phyloP scores from a whole-genome alignment of 2,329 filamentous ascomycete genomes.

The Drechslera avenae region DNA sequence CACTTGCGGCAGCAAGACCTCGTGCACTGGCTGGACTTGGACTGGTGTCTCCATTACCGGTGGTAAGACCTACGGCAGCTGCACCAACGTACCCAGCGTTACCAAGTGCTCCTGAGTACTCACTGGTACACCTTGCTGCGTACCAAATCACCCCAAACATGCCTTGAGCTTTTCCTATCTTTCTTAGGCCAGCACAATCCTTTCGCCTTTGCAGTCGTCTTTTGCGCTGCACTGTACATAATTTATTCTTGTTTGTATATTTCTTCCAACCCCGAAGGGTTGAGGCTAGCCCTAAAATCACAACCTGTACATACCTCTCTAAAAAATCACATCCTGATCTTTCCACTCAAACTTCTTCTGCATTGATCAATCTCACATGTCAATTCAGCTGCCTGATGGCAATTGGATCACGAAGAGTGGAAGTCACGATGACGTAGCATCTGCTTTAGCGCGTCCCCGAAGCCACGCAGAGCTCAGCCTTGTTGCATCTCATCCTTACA shows the following conservation, averaged over 20 bases:
- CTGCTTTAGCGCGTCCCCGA: no score
- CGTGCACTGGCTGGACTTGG: conserved; percentile 62
- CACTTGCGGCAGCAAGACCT: conserved; percentile 55
- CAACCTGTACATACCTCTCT: background rate
- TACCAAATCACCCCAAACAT: background rate
- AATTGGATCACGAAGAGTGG: no score
- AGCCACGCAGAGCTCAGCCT: no score
- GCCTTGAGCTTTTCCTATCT: background rate
- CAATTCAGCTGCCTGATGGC: no score
- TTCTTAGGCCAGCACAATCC: background rate
- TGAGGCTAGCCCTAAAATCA: no score
- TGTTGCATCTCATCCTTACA: no score
- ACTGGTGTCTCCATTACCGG: conserved; percentile 48
- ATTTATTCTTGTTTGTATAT: background rate
- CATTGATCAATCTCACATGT: no score
- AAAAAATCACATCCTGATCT: background rate
- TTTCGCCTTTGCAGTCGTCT: background rate
- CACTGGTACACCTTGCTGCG: background rate
- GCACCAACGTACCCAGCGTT: conserved; percentile 42
- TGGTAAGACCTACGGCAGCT: conserved; percentile 45
- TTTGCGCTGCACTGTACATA: conserved; percentile 2
- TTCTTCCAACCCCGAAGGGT: background rate
- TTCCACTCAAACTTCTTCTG: no score
- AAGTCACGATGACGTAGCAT: no score
- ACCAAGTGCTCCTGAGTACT: conserved; percentile 23